Base-by-base conservation (phyloP, 176 grass and related monocot genomes). In the Triticum aestivum region DNA sequence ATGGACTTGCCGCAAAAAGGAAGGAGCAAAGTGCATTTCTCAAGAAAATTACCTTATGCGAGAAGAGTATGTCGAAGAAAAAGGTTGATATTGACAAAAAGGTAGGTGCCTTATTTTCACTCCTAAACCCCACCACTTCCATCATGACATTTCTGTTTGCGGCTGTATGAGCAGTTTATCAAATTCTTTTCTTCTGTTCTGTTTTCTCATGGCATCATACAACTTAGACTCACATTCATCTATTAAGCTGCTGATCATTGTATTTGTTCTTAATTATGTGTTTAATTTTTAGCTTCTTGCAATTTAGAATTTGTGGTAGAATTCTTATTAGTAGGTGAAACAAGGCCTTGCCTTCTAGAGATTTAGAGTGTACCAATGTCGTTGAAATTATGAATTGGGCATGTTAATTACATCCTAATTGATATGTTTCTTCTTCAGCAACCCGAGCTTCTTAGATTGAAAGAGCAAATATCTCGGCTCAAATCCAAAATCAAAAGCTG, bases 401-500 rank as follows among this genome's bases (percentile, higher is more conserved):
- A 65, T 78, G 15, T 80, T 79, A 65, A 83, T 65, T 61, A 58
- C 33, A 66, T 54, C 39, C 29, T 84, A 62, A 85, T 34, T 82
- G 63, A 23, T 79, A 73, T 86, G 23, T 91, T 70, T 78, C 66
- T 75, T 88, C 63, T 82, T 73, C 91, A 98, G 96, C 96, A 96
- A 96, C 96, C 96, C 39, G 96, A 96, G 77, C 96, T 96, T 79
- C 93, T 98, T 64, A 94, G 89, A 86, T 69, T 98, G 74, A 98
- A 89, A 84, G 96, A 98, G 61, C 91, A 98, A 89, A 95, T 78
- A 86, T 96, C 96, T 75, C 91, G 96, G n/a, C 90, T 98, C 56
- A 92, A 91, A 87, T 98, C 96, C 47, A 98, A 98, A 94, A 95
- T 98, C 63, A 98, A 98, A 89, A 98, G 96, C 72, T 93, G 90